A percentile compares a stretch with the other conserved stretches of the same genome.
Evolutionary conservation across 805 yeast species (phyloP).

Genomic region (Priceomyces haplophilus): DNA sequence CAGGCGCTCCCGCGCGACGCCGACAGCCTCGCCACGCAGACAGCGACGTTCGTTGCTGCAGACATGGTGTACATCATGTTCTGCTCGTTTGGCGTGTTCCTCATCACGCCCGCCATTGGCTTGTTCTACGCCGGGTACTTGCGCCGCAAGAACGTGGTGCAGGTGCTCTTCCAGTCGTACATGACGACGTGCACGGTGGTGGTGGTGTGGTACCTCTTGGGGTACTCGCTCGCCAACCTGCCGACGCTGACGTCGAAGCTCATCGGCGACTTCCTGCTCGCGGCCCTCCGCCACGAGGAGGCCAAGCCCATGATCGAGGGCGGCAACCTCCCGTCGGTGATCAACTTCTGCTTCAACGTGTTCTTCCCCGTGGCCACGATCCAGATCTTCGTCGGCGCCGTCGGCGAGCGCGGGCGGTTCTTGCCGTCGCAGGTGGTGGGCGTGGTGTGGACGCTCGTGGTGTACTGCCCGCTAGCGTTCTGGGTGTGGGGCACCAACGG

Average conservation of each 20-base stretch:
- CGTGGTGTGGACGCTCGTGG: conserved; percentile 39
- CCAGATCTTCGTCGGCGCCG: conserved; percentile 45
- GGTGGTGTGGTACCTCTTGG: conserved; percentile 44
- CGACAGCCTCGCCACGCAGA: conserved; percentile 7
- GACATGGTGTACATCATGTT: conserved; percentile 51
- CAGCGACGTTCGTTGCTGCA: conserved; percentile 34
- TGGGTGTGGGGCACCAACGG: conserved; percentile 49
- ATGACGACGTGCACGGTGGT: conserved; percentile 39
- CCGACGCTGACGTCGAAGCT: conserved; percentile 24
- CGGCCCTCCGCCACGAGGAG: conserved; percentile 37
- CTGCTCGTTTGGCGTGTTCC: conserved; percentile 47
- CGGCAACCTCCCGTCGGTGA: conserved; percentile 47
- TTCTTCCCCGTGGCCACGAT: conserved; percentile 49
- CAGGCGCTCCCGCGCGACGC: too few relatives aligned
- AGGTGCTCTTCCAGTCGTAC: conserved; percentile 43
- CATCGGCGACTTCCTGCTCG: conserved; percentile 36
- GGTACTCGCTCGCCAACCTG: conserved; percentile 44
- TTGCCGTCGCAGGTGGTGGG: conserved; percentile 42
- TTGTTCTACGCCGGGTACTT: conserved; percentile 44
- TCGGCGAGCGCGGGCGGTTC: conserved; percentile 42
- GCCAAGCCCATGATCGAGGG: conserved; percentile 43
- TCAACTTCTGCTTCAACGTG: conserved; percentile 42
- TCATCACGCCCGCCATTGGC: conserved; percentile 47
- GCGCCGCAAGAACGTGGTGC: conserved; percentile 41
- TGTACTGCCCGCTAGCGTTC: conserved; percentile 45